A percentile compares a stretch with the other conserved stretches of the same genome.
phyloP scores from a whole-genome alignment of 306 rosid species.

The Fragaria vesca region DNA sequence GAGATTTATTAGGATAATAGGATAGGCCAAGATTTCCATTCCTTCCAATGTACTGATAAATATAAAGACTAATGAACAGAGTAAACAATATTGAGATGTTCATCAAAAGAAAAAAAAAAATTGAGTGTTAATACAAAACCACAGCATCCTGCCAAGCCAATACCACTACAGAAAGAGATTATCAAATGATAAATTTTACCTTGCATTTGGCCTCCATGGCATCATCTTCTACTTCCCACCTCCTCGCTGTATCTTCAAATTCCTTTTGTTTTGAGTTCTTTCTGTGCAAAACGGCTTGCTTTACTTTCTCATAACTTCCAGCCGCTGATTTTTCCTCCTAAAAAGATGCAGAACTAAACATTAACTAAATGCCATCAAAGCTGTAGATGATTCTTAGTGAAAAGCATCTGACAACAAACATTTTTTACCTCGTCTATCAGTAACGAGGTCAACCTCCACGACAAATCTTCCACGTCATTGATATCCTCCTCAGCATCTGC shows the following conservation, averaged over 20 bases:
- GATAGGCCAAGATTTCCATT: background rate
- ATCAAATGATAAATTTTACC: constrained; percentile 29
- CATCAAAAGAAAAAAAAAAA: no score
- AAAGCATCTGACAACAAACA: constrained; percentile 19
- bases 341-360: constrained; percentile 18
- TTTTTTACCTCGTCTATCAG: constrained; percentile 56
- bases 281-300: constrained; percentile 28
- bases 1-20: background rate
- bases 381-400: background rate
- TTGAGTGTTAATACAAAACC: background rate
- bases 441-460: constrained; percentile 33
- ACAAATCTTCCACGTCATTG: constrained; percentile 39
- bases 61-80: background rate
- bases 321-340: constrained; percentile 38
- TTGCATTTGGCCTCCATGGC: constrained; percentile 48
- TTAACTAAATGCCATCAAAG: constrained; percentile 15
- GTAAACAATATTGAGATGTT: background rate
- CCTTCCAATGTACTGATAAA: background rate
- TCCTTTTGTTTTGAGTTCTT: constrained; percentile 35
- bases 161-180: background rate
- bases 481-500: constrained; percentile 55
- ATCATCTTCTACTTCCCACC: constrained; percentile 43
- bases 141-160: constrained; percentile 5
- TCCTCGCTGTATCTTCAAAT: constrained; percentile 37
- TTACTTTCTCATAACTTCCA: constrained; percentile 28